Conservation (phyloP, 2,329 filamentous ascomycete genomes). For the Myriosclerotinia curreyana region DNA sequence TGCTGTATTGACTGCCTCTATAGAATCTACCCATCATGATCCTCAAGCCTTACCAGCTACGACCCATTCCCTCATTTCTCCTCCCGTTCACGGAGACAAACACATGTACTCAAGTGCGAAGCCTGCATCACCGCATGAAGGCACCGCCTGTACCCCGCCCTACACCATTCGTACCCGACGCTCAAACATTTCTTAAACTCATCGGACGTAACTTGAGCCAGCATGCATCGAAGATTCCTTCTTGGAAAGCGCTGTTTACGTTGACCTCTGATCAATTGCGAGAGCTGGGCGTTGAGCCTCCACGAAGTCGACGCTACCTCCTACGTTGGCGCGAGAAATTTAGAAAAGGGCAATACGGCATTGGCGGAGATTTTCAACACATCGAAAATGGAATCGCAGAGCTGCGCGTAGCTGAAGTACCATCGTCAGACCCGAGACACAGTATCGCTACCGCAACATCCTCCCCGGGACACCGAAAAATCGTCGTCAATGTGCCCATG, state of each 20-base stretch:
- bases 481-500: slow-evolving; percentile 57
- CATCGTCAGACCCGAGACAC: slow-evolving; percentile 24
- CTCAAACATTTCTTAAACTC: slow-evolving; percentile 79
- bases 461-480: slow-evolving; percentile 50
- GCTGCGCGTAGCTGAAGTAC: slow-evolving; percentile 48
- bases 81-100: slow-evolving; percentile 38
- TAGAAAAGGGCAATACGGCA: slow-evolving; percentile 70
- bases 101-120: slow-evolving; percentile 37
- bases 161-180: slow-evolving; percentile 82
- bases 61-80: slow-evolving; percentile 37
- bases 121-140: slow-evolving; percentile 42
- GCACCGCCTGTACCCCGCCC: slow-evolving; percentile 58
- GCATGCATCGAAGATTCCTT: slow-evolving; percentile 81
- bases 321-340: slow-evolving; percentile 86
- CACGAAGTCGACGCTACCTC: slow-evolving; percentile 78
- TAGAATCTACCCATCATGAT: slow-evolving; percentile 33
- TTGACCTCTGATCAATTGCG: slow-evolving; percentile 73
- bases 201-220: slow-evolving; percentile 84
- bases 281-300: slow-evolving; percentile 81
- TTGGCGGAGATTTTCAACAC: slow-evolving; percentile 76
- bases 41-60: slow-evolving; percentile 31
- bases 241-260: slow-evolving; percentile 88
- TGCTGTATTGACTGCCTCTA: slow-evolving; percentile 15
- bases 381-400: slow-evolving; percentile 58
- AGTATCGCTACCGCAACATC: slow-evolving; percentile 49